Evolutionary conservation across 2,329 filamentous ascomycete species (phyloP).

Genomic region (Verticillium longisporum): DNA sequence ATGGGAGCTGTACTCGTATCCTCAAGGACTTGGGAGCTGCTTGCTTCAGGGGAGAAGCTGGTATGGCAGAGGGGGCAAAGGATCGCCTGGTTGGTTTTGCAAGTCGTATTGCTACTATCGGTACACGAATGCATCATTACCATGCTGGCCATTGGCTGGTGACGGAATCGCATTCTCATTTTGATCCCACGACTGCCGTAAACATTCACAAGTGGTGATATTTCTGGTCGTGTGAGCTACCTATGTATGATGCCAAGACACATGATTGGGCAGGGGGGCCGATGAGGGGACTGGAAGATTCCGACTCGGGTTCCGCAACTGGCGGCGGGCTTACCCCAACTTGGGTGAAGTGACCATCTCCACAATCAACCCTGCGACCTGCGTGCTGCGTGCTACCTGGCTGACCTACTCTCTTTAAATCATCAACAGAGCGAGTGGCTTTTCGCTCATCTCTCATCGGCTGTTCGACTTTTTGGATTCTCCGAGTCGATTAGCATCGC

Average conservation of each 20-base stretch:
- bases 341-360: not conserved
- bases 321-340: not conserved
- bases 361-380: not conserved
- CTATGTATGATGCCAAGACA: not conserved
- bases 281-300: not conserved
- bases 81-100: not conserved
- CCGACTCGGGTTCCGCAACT: not conserved
- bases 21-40: not conserved
- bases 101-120: not conserved
- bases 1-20: not conserved
- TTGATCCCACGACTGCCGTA: not conserved
- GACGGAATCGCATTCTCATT: not conserved
- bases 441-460: not conserved
- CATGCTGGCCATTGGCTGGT: not conserved
- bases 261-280: not conserved
- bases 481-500: not conserved
- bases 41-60: conserved; percentile 1
- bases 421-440: not conserved
- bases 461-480: not conserved
- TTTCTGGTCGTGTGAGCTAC: not conserved
- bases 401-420: not conserved
- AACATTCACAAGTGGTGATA: not conserved
- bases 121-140: not conserved
- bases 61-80: not conserved
- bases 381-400: too few relatives aligned